phyloP scores from a whole-genome alignment of 208 protist species.

The Perkinsela sp. region DNA sequence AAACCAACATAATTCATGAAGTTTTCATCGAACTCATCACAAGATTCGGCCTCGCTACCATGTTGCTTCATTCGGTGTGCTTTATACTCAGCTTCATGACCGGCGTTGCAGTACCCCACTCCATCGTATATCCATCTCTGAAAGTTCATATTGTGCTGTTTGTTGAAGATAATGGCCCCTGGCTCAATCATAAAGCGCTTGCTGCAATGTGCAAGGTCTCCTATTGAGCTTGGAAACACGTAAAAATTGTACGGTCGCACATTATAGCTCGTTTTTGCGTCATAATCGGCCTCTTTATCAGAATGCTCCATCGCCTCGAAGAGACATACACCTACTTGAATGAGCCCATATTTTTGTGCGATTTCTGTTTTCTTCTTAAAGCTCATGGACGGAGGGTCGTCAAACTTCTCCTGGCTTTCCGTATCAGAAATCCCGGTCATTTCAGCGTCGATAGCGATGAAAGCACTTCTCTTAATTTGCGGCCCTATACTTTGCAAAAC shows the following conservation, averaged over 20 bases:
- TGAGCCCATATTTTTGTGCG: slow-evolving; percentile 32
- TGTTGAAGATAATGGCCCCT: slow-evolving; percentile 24
- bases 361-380: slow-evolving; percentile 23
- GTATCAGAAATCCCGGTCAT: slow-evolving; percentile 30
- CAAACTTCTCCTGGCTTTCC: slow-evolving; percentile 14
- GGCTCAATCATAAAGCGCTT: slow-evolving; percentile 22
- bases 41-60: background rate
- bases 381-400: slow-evolving; percentile 15
- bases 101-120: slow-evolving; percentile 15
- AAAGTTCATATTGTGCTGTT: slow-evolving; percentile 37
- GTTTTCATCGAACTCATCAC: background rate
- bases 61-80: background rate
- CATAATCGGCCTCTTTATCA: background rate
- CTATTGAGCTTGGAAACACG: slow-evolving; percentile 19
- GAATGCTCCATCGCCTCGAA: slow-evolving; percentile 15
- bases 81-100: slow-evolving; percentile 4
- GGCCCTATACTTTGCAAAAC: slow-evolving; percentile 22
- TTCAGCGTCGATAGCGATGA: slow-evolving; percentile 49
- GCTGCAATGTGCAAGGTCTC: slow-evolving; percentile 5
- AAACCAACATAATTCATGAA: background rate
- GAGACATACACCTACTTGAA: slow-evolving; percentile 44
- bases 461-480: slow-evolving; percentile 26
- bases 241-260: slow-evolving; percentile 31
- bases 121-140: slow-evolving; percentile 35
- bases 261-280: background rate